Evolutionary conservation across 371 early-diverging fungal genomes (phyloP).

Genomic region (Capillidium heterosporum): DNA sequence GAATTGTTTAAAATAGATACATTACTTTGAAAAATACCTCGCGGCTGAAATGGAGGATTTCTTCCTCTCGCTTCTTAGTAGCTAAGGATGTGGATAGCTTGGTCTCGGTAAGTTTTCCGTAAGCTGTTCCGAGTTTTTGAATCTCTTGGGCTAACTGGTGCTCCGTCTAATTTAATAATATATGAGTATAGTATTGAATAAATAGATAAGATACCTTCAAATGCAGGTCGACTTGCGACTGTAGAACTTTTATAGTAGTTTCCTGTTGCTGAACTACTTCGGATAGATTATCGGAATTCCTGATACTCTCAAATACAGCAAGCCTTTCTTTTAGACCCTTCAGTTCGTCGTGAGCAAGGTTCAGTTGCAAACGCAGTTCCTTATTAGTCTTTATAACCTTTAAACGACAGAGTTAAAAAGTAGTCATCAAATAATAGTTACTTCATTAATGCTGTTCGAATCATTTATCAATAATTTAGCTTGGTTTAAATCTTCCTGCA

Average conservation of each 20-base stretch:
- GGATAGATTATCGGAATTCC: no score
- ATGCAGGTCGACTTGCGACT: constrained; percentile 16
- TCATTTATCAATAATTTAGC: constrained; percentile 18
- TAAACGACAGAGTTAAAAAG: no score
- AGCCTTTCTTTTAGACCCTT: no score
- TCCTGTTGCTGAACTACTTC: no score
- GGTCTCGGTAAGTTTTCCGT: constrained; percentile 60
- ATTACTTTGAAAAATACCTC: not conserved
- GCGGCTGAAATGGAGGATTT: constrained; percentile 16
- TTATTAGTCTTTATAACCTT: no score
- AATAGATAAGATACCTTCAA: constrained; percentile 16
- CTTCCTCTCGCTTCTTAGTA: constrained; percentile 55
- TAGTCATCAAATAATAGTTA: not conserved
- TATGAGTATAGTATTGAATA: constrained; percentile 12
- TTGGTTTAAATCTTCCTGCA: constrained; percentile 11
- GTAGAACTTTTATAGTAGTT: no score
- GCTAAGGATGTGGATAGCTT: constrained; percentile 53
- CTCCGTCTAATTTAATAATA: no score
- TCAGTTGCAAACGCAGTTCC: no score
- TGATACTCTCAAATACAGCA: no score
- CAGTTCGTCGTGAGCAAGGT: no score
- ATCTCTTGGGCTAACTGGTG: constrained; percentile 48
- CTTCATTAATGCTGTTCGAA: not conserved
- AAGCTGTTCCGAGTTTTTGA: constrained; percentile 54
- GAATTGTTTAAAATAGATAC: not conserved